Evolutionary conservation across 2,329 filamentous ascomycete genomes (phyloP).

Genomic region (Sordariomycetes sp.): DNA sequence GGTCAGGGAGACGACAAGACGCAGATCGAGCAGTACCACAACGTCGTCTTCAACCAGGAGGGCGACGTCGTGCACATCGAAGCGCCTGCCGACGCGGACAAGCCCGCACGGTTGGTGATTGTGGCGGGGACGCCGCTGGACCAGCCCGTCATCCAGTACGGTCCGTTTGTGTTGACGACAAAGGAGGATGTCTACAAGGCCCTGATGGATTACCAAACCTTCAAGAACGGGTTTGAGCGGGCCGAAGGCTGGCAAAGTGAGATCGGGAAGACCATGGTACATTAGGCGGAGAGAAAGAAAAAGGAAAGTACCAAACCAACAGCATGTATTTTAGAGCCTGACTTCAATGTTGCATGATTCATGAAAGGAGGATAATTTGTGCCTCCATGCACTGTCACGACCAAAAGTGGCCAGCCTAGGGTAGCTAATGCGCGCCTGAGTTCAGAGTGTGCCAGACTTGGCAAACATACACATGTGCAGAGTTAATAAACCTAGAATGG

Average conservation of each 20-base stretch:
- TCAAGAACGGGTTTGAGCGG: constrained; percentile 71
- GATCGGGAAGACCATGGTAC: constrained; percentile 69
- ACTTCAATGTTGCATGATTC: too few relatives aligned
- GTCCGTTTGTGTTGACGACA: constrained; percentile 70
- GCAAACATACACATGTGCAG: too few relatives aligned
- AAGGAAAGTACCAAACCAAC: too few relatives aligned
- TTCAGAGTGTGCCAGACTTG: too few relatives aligned
- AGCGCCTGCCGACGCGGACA: constrained; percentile 56
- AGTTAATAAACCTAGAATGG: too few relatives aligned
- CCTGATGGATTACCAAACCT: constrained; percentile 63
- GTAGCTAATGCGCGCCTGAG: too few relatives aligned
- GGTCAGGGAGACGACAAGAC: constrained; percentile 37
- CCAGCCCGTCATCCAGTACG: constrained; percentile 75
- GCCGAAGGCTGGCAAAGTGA: constrained; percentile 74
- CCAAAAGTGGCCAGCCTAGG: too few relatives aligned
- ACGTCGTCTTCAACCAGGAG: constrained; percentile 74
- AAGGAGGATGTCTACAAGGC: constrained; percentile 69
- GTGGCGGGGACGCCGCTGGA: constrained; percentile 73
- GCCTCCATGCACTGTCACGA: too few relatives aligned
- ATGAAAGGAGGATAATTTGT: too few relatives aligned
- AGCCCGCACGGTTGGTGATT: constrained; percentile 54
- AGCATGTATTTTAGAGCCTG: too few relatives aligned
- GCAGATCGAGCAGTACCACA: constrained; percentile 65
- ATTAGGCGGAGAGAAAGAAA: constrained; percentile 14
- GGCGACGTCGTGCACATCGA: constrained; percentile 69